Percentiles rank a stretch among this genome's conserved stretches.
Conservation (phyloP, 495 filamentous ascomycete genomes). For the Daldinia concentrica region DNA sequence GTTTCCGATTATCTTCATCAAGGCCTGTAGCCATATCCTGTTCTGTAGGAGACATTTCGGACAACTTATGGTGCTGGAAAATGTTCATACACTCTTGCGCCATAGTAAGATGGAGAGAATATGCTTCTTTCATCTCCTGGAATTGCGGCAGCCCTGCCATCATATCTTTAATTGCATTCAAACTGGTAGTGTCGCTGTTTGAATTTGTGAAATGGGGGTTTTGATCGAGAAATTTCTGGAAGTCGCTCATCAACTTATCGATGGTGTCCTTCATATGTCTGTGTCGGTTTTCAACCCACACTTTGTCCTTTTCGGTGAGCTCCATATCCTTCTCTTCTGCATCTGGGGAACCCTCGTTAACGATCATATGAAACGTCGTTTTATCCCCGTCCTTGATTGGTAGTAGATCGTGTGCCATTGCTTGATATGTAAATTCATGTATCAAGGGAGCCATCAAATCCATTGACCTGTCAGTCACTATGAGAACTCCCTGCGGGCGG, state of each 20-base stretch:
- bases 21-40: slow-evolving; percentile 88
- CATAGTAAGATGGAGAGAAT: slow-evolving; percentile 95
- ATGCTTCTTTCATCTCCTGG: slow-evolving; percentile 92
- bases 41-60: slow-evolving; percentile 86
- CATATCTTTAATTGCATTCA: slow-evolving; percentile 97
- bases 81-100: slow-evolving; percentile 97
- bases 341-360: slow-evolving; percentile 73
- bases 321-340: slow-evolving; percentile 89
- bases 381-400: slow-evolving; percentile 88
- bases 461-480: slow-evolving; percentile 92
- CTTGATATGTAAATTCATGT: slow-evolving; percentile 98
- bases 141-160: slow-evolving; percentile 93
- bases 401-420: slow-evolving; percentile 94
- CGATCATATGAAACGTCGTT: slow-evolving; percentile 78
- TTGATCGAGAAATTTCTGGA: slow-evolving; percentile 86
- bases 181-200: slow-evolving; percentile 70
- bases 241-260: slow-evolving; percentile 90
- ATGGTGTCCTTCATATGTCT: slow-evolving; percentile 98
- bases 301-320: slow-evolving; percentile 84
- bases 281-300: slow-evolving; percentile 94
- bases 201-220: slow-evolving; percentile 93
- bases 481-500: slow-evolving; percentile 81
- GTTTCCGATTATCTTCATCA: slow-evolving; percentile 91
- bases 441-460: slow-evolving; percentile 86
- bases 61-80: slow-evolving; percentile 83